These are phyloP conservation scores for Ceratocystis albifundus DNA, from an alignment of 2,329 filamentous ascomycete species.

Conservation along the genomic window DNA sequence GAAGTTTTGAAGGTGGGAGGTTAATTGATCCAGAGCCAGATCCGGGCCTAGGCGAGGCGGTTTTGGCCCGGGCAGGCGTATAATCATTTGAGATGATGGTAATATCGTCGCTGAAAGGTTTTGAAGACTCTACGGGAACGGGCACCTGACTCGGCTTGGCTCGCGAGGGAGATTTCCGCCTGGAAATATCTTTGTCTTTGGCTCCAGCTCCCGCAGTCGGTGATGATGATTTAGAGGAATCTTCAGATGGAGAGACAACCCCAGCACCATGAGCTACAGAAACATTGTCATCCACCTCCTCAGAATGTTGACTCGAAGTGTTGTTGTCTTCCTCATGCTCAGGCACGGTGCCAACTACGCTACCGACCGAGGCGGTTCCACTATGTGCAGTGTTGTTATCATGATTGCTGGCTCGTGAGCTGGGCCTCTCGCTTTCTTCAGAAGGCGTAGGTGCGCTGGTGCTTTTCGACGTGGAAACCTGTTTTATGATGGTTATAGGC, in stretches of 20 bases:
- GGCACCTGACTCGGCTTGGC: conserved; percentile 4
- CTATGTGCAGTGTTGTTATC: neutral
- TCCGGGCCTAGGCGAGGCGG: conserved; percentile 18
- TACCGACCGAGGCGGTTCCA: neutral
- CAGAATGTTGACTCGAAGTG: conserved; percentile 22
- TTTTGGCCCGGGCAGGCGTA: conserved; percentile 9
- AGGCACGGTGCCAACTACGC: conserved; percentile 64
- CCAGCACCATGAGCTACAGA: conserved; percentile 13
- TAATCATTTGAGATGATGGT: neutral
- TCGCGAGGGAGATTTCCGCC: neutral
- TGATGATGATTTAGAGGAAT: conserved; percentile 24
- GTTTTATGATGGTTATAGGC: conserved; percentile 27
- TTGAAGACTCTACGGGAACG: conserved; percentile 14
- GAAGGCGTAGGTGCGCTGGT: neutral
- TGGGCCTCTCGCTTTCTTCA: conserved; percentile 19
- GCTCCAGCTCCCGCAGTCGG: conserved; percentile 5
- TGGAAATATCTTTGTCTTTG: neutral
- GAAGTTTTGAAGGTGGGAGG: conserved; percentile 19
- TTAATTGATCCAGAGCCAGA: conserved; percentile 9
- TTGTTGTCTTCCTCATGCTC: conserved; percentile 58
- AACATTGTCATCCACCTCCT: conserved; percentile 26
- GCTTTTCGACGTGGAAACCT: conserved; percentile 2
- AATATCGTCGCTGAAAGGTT: neutral
- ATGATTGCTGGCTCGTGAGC: conserved; percentile 59
- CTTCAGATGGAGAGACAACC: conserved; percentile 31